phyloP scores from a whole-genome alignment of 305 asterid genomes.

The Withania somnifera region DNA sequence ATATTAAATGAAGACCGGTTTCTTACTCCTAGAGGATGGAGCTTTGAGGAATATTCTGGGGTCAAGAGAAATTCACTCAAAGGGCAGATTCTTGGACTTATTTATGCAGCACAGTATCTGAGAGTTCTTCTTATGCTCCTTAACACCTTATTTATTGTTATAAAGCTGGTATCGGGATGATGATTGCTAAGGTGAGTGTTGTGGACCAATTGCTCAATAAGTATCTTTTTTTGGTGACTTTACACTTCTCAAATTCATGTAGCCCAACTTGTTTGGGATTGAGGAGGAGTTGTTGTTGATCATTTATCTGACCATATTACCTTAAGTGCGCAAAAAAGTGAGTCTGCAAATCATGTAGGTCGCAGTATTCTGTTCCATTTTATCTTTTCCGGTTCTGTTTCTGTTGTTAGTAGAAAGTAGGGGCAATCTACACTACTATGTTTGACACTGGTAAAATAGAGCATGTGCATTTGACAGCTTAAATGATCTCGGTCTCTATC shows the following conservation, averaged over 20 bases:
- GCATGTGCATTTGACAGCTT: neutral
- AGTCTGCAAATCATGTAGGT: neutral
- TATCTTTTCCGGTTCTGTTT: neutral
- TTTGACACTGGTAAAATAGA: neutral
- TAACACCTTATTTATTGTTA: constrained; percentile 10
- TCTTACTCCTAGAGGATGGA: constrained; percentile 24
- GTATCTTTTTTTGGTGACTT: neutral
- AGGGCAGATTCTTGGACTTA: constrained; percentile 18
- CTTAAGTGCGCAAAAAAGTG: neutral
- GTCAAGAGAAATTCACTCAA: constrained; percentile 17
- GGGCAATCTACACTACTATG: neutral
- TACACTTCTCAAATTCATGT: neutral
- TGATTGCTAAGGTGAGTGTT: neutral
- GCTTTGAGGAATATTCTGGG: constrained; percentile 22
- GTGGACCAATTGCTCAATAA: neutral
- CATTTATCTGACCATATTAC: neutral
- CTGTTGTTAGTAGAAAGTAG: neutral
- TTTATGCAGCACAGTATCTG: constrained; percentile 16
- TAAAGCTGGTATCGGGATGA: constrained; percentile 18
- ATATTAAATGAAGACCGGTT: constrained; percentile 22
- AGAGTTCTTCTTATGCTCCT: constrained; percentile 14
- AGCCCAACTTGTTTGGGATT: neutral
- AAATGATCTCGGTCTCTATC: neutral
- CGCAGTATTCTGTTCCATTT: neutral
- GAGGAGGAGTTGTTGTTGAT: neutral